Conservation (phyloP, 1,139 yeast genomes). For the Kodamaea arcana region DNA sequence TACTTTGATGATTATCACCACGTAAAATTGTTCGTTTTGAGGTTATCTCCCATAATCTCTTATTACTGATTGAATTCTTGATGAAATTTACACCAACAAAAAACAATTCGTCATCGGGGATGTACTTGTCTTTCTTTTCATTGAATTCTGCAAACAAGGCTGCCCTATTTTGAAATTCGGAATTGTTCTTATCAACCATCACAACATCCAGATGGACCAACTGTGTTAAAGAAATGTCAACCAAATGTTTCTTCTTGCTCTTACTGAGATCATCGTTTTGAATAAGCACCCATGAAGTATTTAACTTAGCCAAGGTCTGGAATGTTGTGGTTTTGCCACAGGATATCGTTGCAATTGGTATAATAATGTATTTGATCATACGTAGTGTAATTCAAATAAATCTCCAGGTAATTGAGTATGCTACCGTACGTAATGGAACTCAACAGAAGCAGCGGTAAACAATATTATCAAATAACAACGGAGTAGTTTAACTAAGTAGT, state of each 20-base stretch:
- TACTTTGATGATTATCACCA: conserved; percentile 87
- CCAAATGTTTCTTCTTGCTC: conserved; percentile 44
- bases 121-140: conserved; percentile 31
- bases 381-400: too few relatives aligned
- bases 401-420: too few relatives aligned
- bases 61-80: conserved; percentile 18
- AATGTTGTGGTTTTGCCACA: conserved; percentile 93
- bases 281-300: conserved; percentile 61
- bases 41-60: conserved; percentile 48
- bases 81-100: conserved; percentile 69
- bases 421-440: too few relatives aligned
- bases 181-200: conserved; percentile 79
- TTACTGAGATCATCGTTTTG: conserved; percentile 75
- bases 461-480: too few relatives aligned
- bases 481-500: too few relatives aligned
- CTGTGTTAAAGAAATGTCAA: conserved; percentile 37
- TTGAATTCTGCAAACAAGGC: conserved; percentile 57
- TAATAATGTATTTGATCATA: conserved; percentile 53
- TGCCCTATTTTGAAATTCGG: conserved; percentile 60
- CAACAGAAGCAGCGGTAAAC: too few relatives aligned
- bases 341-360: conserved; percentile 88
- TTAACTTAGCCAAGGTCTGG: conserved; percentile 50
- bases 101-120: conserved; percentile 30
- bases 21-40: conserved; percentile 54
- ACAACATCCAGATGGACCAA: conserved; percentile 41